Percentiles rank a stretch among this genome's conserved stretches.
Evolutionary conservation across 768 basidiomycete species (phyloP).

Genomic region (Cystobasidium ongulense): DNA sequence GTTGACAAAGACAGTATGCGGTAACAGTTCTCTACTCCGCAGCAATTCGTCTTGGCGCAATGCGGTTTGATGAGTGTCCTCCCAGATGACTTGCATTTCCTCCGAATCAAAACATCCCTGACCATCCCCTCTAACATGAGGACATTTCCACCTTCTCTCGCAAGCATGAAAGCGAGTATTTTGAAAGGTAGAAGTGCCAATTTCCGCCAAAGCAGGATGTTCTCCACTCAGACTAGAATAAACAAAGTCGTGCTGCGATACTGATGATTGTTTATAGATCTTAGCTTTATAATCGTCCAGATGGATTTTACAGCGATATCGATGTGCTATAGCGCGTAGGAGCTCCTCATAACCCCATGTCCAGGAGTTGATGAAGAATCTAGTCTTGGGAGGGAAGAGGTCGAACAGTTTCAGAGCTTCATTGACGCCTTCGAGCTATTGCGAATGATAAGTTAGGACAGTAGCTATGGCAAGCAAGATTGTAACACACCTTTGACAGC

Average conservation of each 20-base stretch:
- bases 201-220: slow-evolving; percentile 38
- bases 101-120: slow-evolving; percentile 31
- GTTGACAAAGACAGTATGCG: slow-evolving; percentile 68
- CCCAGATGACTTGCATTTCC: slow-evolving; percentile 25
- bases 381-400: slow-evolving; percentile 57
- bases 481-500: neutral
- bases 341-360: slow-evolving; percentile 95
- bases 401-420: slow-evolving; percentile 65
- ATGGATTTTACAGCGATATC: slow-evolving; percentile 72
- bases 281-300: slow-evolving; percentile 77
- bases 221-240: slow-evolving; percentile 58
- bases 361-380: slow-evolving; percentile 88
- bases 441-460: neutral
- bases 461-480: neutral
- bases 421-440: slow-evolving; percentile 58
- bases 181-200: slow-evolving; percentile 30
- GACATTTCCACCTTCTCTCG: slow-evolving; percentile 53
- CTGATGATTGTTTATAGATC: slow-evolving; percentile 50
- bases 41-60: slow-evolving; percentile 35
- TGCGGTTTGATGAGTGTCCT: slow-evolving; percentile 18
- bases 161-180: slow-evolving; percentile 84
- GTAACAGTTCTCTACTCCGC: slow-evolving; percentile 36
- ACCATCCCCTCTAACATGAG: slow-evolving; percentile 35
- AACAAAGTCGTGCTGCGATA: slow-evolving; percentile 46
- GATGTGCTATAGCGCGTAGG: slow-evolving; percentile 62